Conservation (phyloP, 2,329 filamentous ascomycete species). For the Hypoxylon rubiginosum region DNA sequence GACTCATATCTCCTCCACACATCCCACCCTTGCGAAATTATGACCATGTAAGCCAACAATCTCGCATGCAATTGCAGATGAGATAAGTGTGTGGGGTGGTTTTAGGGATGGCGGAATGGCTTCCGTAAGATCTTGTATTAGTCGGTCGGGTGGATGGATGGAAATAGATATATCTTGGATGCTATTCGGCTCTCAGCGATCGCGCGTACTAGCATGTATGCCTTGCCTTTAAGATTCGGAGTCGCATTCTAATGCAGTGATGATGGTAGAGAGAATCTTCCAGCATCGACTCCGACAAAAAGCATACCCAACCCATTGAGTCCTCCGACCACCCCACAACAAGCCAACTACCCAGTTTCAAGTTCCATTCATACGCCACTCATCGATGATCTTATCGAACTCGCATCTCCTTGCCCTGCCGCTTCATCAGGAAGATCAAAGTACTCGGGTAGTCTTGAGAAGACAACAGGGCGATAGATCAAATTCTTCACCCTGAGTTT, state of each 20-base stretch:
- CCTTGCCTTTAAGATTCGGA: too few species aligned
- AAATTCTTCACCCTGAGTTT: background rate
- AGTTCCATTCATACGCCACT: too few species aligned
- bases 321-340: too few species aligned
- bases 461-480: background rate
- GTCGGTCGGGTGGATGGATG: background rate
- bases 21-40: constrained; percentile 9
- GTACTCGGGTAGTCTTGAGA: background rate
- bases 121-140: background rate
- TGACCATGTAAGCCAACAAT: constrained; percentile 25
- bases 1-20: constrained; percentile 34
- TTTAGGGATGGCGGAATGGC: background rate
- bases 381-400: too few species aligned
- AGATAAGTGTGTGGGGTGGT: constrained; percentile 12
- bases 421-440: too few species aligned
- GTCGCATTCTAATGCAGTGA: too few species aligned
- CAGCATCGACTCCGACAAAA: too few species aligned
- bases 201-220: background rate
- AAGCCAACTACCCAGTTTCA: too few species aligned
- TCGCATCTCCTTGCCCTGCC: too few species aligned
- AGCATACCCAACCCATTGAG: too few species aligned
- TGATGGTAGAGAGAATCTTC: too few species aligned
- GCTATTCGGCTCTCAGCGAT: background rate
- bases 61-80: constrained; percentile 30
- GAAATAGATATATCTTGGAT: background rate